Conservation (phyloP, 1,139 yeast genomes). For the Pichia sp. region DNA sequence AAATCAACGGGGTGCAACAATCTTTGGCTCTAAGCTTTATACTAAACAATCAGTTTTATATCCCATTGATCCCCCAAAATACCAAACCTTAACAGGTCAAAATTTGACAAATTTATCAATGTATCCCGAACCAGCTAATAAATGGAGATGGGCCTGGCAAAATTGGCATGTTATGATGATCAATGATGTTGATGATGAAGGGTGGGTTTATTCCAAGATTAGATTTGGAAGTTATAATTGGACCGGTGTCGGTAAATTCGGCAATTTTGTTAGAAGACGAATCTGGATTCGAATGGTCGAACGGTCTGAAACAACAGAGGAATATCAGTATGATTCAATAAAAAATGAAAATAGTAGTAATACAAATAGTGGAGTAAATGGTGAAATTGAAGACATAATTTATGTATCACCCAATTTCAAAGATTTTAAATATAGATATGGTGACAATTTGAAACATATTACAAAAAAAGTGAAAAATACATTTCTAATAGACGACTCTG, state of each 20-base stretch:
- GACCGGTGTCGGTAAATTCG: constrained; percentile 54
- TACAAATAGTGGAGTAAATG: neutral
- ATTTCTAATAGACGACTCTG: too few species aligned
- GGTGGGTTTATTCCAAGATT: constrained; percentile 60
- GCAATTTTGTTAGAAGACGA: constrained; percentile 53
- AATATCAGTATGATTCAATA: neutral
- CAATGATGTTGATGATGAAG: constrained; percentile 69
- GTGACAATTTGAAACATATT: too few species aligned
- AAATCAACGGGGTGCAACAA: constrained; percentile 63
- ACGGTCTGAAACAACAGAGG: neutral
- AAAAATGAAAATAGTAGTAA: neutral
- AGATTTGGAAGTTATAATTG: constrained; percentile 45
- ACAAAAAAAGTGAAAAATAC: too few species aligned
- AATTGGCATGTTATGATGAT: constrained; percentile 70
- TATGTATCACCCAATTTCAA: neutral
- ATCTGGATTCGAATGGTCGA: constrained; percentile 46
- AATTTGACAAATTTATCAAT: constrained; percentile 32
- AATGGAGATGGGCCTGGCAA: constrained; percentile 72
- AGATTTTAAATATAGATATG: too few species aligned
- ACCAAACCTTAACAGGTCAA: constrained; percentile 29
- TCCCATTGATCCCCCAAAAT: constrained; percentile 54
- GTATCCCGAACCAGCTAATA: constrained; percentile 57
- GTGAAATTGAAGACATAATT: neutral
- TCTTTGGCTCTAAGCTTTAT: constrained; percentile 61
- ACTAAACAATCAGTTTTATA: constrained; percentile 46